These are phyloP conservation scores for Bryoglossum gracile DNA, from an alignment of 495 filamentous ascomycete genomes.

Conservation along the genomic window DNA sequence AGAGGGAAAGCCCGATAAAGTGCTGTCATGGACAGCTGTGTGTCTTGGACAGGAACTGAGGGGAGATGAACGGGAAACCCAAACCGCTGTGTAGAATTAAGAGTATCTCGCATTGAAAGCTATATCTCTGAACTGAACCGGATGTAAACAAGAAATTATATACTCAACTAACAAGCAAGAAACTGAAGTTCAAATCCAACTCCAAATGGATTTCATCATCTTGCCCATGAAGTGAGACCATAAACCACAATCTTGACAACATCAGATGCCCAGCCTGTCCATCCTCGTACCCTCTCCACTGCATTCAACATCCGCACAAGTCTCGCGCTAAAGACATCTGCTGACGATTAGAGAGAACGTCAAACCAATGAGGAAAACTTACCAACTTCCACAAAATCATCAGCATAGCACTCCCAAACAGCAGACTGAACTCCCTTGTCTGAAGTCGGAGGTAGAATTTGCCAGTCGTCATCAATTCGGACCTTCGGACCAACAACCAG, in stretches of 20 bases:
- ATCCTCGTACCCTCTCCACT: conserved; percentile 38
- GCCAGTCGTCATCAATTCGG: conserved; percentile 34
- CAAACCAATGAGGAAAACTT: neutral
- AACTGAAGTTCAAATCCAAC: too few species aligned
- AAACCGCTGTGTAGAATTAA: too few species aligned
- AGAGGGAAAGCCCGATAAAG: too few species aligned
- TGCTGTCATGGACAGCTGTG: too few species aligned
- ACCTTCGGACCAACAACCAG: conserved; percentile 50
- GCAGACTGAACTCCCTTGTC: conserved; percentile 30
- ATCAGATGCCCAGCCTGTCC: conserved; percentile 41
- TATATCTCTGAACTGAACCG: too few species aligned
- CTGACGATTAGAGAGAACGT: neutral
- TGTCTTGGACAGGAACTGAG: too few species aligned
- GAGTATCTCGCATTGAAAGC: too few species aligned
- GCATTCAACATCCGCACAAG: conserved; percentile 42
- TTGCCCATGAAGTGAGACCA: conserved; percentile 4
- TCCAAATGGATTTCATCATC: neutral
- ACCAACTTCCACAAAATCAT: conserved; percentile 46
- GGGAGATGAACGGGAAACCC: too few species aligned
- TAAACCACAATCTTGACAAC: conserved; percentile 30
- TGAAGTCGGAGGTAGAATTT: conserved; percentile 24
- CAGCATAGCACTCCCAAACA: conserved; percentile 50
- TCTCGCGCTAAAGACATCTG: conserved; percentile 41
- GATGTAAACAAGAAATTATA: too few species aligned
- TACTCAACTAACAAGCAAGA: too few species aligned